Base-by-base conservation (phyloP, 2,329 filamentous ascomycete species). In the Diplodia corticola region DNA sequence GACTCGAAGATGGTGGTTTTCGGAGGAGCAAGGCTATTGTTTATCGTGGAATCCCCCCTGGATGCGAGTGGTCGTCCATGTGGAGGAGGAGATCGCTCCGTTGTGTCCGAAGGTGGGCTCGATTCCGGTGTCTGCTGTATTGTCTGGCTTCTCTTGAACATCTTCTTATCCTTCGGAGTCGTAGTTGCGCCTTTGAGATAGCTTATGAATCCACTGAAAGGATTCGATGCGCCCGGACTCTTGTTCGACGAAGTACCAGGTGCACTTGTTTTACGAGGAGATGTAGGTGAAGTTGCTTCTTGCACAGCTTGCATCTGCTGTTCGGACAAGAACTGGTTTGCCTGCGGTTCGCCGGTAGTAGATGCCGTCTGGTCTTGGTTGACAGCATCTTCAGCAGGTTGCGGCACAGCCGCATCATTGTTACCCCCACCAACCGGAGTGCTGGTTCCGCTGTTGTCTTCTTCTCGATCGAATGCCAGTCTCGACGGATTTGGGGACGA, bases 1-100 rank as follows among this genome's bases (percentile, higher is more conserved):
- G 94, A 93, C 79, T 99, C 95, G 68, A 99, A 96, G 69, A 99
- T 91, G 0, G 92, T 96, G 0, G 95, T 98, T 72, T 88, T 90
- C 0, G 95, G 95, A 4, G 95, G 95, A 7, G 92, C 89, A 63
- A 86, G 82, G 64, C 90, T 76, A 53, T 80, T 78, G 57, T 73
- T 70, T 9, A 77, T 72, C 4, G 82, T 70, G 4, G 84, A 84
- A 67, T 84, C 54, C 17, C 49, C 66, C 6, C 61, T 64, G 9
- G 65, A 67, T 6, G 60, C 44, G 6, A 49, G 57, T 4, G 60
- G 53, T 5, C 53, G 49, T 17, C 49, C 28, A n/a, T 65, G 60
- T 10, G 46, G 35, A n/a, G 33, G 28, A 15, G 54, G 20, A n/a
- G 48, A 20, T 40, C 33, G 55, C 3, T 65, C 28, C 35, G 33